Evolutionary conservation across 805 yeast genomes (phyloP).

Genomic region (Wickerhamomyces rabaulensis): DNA sequence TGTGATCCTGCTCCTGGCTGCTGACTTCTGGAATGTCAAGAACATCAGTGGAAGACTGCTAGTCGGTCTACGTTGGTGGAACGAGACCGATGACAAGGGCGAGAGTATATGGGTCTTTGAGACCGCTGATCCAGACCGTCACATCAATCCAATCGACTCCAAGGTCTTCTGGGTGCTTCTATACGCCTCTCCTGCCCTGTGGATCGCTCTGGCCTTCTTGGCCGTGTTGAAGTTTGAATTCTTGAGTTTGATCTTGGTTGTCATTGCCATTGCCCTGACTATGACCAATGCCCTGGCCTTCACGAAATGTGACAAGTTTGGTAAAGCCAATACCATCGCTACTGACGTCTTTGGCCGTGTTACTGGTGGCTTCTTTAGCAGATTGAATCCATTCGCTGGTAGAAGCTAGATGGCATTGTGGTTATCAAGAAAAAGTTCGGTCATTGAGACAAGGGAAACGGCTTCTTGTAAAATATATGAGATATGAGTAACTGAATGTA

Average conservation of each 20-base stretch:
- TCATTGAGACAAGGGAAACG: too few species aligned
- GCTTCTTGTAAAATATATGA: not conserved
- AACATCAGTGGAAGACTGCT: constrained; percentile 85
- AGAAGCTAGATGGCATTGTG: not conserved
- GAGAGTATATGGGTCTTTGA: constrained; percentile 75
- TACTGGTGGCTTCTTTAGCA: constrained; percentile 39
- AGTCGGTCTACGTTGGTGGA: constrained; percentile 97
- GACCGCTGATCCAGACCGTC: constrained; percentile 65
- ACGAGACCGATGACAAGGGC: constrained; percentile 58
- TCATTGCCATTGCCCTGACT: constrained; percentile 66
- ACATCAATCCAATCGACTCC: constrained; percentile 87
- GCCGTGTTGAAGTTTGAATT: constrained; percentile 78
- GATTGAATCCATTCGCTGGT: constrained; percentile 32
- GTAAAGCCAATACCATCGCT: constrained; percentile 71
- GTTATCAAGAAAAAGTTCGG: too few species aligned
- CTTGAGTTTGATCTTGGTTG: constrained; percentile 55
- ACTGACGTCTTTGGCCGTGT: constrained; percentile 50
- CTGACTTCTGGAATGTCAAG: constrained; percentile 92
- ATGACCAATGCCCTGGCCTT: constrained; percentile 85
- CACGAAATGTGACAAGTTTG: constrained; percentile 88
- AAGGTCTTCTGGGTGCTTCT: constrained; percentile 80
- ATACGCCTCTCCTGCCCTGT: constrained; percentile 68
- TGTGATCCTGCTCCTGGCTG: constrained; percentile 70
- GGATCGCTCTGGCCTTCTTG: constrained; percentile 70
- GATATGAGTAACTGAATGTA: not conserved